Base-by-base conservation (phyloP, 177 flowering plant genomes). In the Vitis hybrid region DNA sequence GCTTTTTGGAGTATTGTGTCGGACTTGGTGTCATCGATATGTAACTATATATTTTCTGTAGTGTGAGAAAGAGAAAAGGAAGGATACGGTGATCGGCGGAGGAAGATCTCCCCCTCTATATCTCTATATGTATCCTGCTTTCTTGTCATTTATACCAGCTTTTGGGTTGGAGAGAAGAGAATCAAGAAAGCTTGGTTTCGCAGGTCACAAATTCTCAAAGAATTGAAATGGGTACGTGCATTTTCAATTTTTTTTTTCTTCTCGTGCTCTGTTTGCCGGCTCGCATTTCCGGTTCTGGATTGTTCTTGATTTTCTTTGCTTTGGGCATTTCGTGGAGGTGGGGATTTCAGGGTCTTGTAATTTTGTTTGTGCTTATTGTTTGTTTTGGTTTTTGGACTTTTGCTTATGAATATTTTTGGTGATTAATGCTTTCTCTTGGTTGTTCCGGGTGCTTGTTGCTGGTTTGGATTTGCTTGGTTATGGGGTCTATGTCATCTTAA, bases 211-310 rank as follows among this genome's bases (percentile, higher is more conserved):
- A 55, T 72, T 67, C 58, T 72, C 77, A 53, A 70, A 60, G 56
- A 74, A 68, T 48, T 60, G 64, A 14, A 70, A 85, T 85, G 86
- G 81, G 88, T 85, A 79, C 39, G 85, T 58, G 50, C 51, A 12
- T 22, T 15, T 66, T 57, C 49, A 10, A 12, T 62, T 26, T 59
- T 11, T 26, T 11, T 58, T 59, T 22, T 55, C n/a, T 60, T 58
- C 67, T 65, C 67, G 63, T 68, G 60, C 48, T 60, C 60, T 70
- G 72, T 66, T 65, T 26, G 3, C 29, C 29, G 29, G 29, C 51
- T 51, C 61, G 13, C 51, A 20, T 60, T 59, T 73, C 15, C 29
- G 53, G 16, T 31, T 66, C 55, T 51, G 52, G 29, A 9, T 29
- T 45, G 0, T 19, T 52, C 57, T 53, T 31, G 49, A 63, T 19